Percentiles rank a stretch among this genome's conserved stretches.
Evolutionary conservation across 768 basidiomycete species (phyloP).

Genomic region (Amanita phalloides): DNA sequence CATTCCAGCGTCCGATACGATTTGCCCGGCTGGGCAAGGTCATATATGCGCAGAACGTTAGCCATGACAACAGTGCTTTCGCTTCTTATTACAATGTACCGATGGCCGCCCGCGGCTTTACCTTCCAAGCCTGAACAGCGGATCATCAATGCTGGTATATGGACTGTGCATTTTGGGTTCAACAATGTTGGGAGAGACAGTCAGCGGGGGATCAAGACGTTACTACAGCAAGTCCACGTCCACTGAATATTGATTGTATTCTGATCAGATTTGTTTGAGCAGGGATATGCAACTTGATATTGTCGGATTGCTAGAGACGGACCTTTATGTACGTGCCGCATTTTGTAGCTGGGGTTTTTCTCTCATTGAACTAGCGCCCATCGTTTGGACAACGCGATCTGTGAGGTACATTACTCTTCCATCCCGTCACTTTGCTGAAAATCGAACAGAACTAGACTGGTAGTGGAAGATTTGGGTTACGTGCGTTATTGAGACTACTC

Average conservation of each 20-base stretch:
- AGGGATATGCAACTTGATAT: slow-evolving; percentile 83
- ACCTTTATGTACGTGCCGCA: slow-evolving; percentile 56
- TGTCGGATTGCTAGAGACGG: slow-evolving; percentile 78
- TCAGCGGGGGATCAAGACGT: slow-evolving; percentile 49
- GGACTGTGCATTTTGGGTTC: slow-evolving; percentile 87
- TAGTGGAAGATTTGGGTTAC: slow-evolving; percentile 71
- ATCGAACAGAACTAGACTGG: slow-evolving; percentile 52
- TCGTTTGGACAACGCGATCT: slow-evolving; percentile 78
- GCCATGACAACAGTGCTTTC: slow-evolving; percentile 34
- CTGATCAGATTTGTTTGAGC: not conserved
- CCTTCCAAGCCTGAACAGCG: slow-evolving; percentile 57
- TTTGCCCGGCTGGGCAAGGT: slow-evolving; percentile 12
- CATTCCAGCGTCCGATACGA: not conserved
- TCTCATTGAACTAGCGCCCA: slow-evolving; percentile 19
- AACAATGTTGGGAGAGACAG: slow-evolving; percentile 69
- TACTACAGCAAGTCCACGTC: not conserved
- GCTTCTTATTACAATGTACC: slow-evolving; percentile 42
- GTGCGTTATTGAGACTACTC: slow-evolving; percentile 30
- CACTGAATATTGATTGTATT: not conserved
- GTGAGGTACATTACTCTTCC: slow-evolving; percentile 23
- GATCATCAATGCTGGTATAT: slow-evolving; percentile 75
- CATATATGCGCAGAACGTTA: slow-evolving; percentile 23
- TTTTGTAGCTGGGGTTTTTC: not conserved
- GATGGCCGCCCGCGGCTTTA: slow-evolving; percentile 34
- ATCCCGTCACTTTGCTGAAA: slow-evolving; percentile 3